Base-by-base conservation (phyloP, 2,329 filamentous ascomycete genomes). In the Aquanectria penicillioides region DNA sequence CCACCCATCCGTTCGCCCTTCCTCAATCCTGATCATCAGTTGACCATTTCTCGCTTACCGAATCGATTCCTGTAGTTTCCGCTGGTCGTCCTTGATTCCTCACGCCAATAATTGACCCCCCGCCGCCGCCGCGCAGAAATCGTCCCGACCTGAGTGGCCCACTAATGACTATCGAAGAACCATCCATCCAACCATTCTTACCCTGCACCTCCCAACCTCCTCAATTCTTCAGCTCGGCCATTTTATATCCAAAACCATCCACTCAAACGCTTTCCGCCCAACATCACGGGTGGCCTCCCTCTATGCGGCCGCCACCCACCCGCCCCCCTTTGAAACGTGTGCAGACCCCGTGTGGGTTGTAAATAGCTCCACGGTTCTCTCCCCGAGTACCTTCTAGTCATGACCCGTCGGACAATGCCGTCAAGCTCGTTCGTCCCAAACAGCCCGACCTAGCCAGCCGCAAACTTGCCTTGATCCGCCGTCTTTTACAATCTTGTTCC, bases 181-280 rank as follows among this genome's bases (percentile, higher is more conserved):
- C 20, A 22, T 22, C 57, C 47, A 53, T 17, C 41, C 44, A 31
- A 13, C 37, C 50, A 52, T 59, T 20, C 33, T 29, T 66, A 65
- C 63, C 61, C 63, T 67, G 54, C 40, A 63, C 51, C 61, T 36
- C 68, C 68, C 68, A 70, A 40, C 68, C 68, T 65, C 66, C 64
- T 52, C 43, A 55, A 64, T 70, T 69, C 38, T 46, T 40, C 20
- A 13, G 9, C 57, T 52, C 31, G 36, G 13, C 36, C 22, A 38
- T 20, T 28, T 28, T 7, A 38, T 52, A 36, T 56, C 41, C 59
- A 61, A 29, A 56, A 46, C 52, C 57, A 59, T 59, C 54, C 60
- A 64, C 52, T 66, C 58, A 63, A 57, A 50, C 57, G 47, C 44
- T 29, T 46, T 54, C 47, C 44, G 22, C 51, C 48, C 40, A 18